A percentile compares a stretch with the other conserved stretches of the same genome.
Evolutionary conservation across 108 stramenopile species (phyloP).

Genomic region (Nitzschia sp.): DNA sequence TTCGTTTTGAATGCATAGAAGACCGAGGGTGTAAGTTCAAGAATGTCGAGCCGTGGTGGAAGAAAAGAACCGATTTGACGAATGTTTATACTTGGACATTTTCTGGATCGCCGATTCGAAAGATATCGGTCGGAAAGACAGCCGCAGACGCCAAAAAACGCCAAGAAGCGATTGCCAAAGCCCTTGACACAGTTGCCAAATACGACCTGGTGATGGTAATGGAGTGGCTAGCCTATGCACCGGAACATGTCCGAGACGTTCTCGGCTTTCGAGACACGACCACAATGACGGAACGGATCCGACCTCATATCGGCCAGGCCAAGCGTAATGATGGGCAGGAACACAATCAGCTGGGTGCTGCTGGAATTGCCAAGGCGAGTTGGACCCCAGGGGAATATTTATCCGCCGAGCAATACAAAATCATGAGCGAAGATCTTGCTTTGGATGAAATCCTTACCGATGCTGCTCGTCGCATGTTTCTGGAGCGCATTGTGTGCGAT

Average conservation of each 20-base stretch:
- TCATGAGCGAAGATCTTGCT: conserved; percentile 80
- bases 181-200: conserved; percentile 64
- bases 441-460: conserved; percentile 82
- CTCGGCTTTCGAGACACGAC: conserved; percentile 69
- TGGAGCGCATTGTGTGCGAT: conserved; percentile 75
- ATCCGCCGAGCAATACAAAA: conserved; percentile 49
- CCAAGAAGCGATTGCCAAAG: conserved; percentile 47
- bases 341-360: conserved; percentile 63
- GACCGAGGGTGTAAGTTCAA: conserved; percentile 71
- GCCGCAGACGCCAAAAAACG: conserved; percentile 25
- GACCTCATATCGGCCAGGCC: conserved; percentile 73
- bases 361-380: conserved; percentile 69
- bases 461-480: conserved; percentile 73
- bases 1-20: conserved; percentile 85
- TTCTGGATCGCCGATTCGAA: conserved; percentile 43
- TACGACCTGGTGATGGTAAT: conserved; percentile 77
- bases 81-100: conserved; percentile 83
- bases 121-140: conserved; percentile 18
- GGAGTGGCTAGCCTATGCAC: conserved; percentile 85
- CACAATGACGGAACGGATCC: conserved; percentile 62
- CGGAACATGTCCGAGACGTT: conserved; percentile 48
- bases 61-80: conserved; percentile 57
- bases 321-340: conserved; percentile 79
- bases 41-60: conserved; percentile 71
- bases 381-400: conserved; percentile 74